Percentiles rank a stretch among this genome's conserved stretches.
Evolutionary conservation across 495 filamentous ascomycete genomes (phyloP).

Genomic region (Daldinia vernicosa): DNA sequence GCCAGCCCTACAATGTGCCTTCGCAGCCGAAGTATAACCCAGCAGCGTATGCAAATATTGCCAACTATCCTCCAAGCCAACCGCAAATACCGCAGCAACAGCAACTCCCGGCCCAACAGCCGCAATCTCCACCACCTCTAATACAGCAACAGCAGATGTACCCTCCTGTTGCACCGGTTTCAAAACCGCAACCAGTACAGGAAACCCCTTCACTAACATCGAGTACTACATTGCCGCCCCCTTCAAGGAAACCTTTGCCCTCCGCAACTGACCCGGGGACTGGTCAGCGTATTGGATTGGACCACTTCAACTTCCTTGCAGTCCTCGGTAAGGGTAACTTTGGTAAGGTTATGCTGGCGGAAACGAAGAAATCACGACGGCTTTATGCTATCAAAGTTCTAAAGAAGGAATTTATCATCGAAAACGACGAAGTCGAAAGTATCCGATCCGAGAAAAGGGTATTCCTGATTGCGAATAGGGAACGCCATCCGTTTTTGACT

Average conservation of each 20-base stretch:
- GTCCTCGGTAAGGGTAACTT: constrained; percentile 99
- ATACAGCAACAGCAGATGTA: constrained; percentile 40
- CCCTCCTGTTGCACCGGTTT: constrained; percentile 35
- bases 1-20: constrained; percentile 52
- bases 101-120: constrained; percentile 46
- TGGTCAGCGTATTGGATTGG: constrained; percentile 85
- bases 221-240: constrained; percentile 47
- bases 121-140: constrained; percentile 52
- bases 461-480: constrained; percentile 96
- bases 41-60: constrained; percentile 72
- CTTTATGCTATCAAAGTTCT: constrained; percentile 99
- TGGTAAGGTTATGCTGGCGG: constrained; percentile 99
- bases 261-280: constrained; percentile 69
- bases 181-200: constrained; percentile 54
- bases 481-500: constrained; percentile 94
- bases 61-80: constrained; percentile 54
- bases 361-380: constrained; percentile 90
- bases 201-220: constrained; percentile 49
- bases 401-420: constrained; percentile 99
- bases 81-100: constrained; percentile 49
- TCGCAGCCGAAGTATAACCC: constrained; percentile 76
- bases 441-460: constrained; percentile 97
- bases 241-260: constrained; percentile 62
- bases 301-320: constrained; percentile 99
- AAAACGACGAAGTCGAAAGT: constrained; percentile 99